These are phyloP conservation scores for Castanea crenata DNA, from an alignment of 306 rosid genomes.

Conservation along the genomic window DNA sequence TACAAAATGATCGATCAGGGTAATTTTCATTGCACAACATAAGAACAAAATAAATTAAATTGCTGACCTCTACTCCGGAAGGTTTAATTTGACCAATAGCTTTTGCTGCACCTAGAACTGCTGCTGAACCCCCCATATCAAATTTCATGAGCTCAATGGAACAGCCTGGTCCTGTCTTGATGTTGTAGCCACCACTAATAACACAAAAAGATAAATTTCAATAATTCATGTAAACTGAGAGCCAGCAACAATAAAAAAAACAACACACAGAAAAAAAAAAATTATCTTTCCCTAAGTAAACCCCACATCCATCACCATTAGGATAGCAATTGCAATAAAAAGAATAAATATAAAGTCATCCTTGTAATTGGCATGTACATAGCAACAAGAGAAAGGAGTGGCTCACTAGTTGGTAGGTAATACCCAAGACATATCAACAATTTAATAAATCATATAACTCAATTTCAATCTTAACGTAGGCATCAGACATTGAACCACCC, in stretches of 20 bases:
- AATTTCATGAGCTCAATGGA: conserved; percentile 82
- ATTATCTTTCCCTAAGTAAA: neutral
- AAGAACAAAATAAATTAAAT: conserved; percentile 10
- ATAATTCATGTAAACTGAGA: neutral
- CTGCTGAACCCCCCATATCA: conserved; percentile 99
- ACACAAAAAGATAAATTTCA: conserved; percentile 16
- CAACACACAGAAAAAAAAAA: neutral
- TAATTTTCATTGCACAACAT: neutral
- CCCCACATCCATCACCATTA: neutral
- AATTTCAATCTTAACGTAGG: neutral
- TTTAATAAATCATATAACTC: neutral
- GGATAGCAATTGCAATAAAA: neutral
- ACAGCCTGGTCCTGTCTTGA: conserved; percentile 98
- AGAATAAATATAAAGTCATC: neutral
- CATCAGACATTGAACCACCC: conserved; percentile 13
- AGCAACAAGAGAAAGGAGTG: conserved; percentile 11
- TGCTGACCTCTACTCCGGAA: conserved; percentile 86
- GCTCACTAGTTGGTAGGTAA: conserved; percentile 3
- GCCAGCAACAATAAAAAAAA: neutral
- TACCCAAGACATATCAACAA: conserved; percentile 1
- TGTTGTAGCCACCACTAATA: conserved; percentile 97
- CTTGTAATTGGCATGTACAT: neutral
- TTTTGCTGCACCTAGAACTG: conserved; percentile 96
- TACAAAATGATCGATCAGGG: neutral
- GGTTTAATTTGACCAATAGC: conserved; percentile 98